Evolutionary conservation across 106 monocot species (phyloP).

Genomic region (Dioscorea zingiberensis): DNA sequence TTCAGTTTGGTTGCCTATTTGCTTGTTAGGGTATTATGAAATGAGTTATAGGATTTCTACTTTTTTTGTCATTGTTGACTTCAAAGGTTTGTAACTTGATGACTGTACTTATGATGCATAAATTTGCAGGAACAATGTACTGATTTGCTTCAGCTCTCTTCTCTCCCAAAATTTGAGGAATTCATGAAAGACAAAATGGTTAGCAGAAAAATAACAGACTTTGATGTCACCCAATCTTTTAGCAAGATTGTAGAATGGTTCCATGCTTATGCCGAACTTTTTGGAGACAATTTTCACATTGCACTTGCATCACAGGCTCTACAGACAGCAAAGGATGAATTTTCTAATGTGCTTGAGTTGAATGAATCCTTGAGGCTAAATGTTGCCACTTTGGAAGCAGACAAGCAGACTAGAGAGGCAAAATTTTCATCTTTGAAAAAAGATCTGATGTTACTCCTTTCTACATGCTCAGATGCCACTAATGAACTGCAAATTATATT

Average conservation of each 20-base stretch:
- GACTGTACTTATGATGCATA: no score
- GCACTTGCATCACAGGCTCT: conserved; percentile 37
- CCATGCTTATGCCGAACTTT: conserved; percentile 21
- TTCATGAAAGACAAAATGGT: conserved; percentile 21
- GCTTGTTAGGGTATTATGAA: no score
- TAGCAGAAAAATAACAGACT: conserved; percentile 14
- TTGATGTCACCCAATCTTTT: conserved; percentile 24
- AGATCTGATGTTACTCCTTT: conserved; percentile 27
- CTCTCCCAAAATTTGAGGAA: conserved; percentile 55
- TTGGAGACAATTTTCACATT: conserved; percentile 40
- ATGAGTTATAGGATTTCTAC: no score
- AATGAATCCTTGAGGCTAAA: conserved; percentile 45
- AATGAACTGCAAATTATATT: conserved; percentile 33
- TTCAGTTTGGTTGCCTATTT: no score
- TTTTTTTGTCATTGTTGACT: no score
- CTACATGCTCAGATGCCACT: conserved; percentile 41
- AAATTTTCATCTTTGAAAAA: conserved; percentile 39
- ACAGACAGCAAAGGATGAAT: conserved; percentile 32
- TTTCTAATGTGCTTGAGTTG: conserved; percentile 38
- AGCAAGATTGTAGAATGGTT: conserved; percentile 34
- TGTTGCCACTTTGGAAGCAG: conserved; percentile 40
- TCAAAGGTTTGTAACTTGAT: no score
- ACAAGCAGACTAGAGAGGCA: conserved; percentile 38
- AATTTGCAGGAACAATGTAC: conserved; percentile 25
- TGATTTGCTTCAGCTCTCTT: conserved; percentile 31